phyloP scores from a whole-genome alignment of 208 protist genomes.

The Leishmania tropica region DNA sequence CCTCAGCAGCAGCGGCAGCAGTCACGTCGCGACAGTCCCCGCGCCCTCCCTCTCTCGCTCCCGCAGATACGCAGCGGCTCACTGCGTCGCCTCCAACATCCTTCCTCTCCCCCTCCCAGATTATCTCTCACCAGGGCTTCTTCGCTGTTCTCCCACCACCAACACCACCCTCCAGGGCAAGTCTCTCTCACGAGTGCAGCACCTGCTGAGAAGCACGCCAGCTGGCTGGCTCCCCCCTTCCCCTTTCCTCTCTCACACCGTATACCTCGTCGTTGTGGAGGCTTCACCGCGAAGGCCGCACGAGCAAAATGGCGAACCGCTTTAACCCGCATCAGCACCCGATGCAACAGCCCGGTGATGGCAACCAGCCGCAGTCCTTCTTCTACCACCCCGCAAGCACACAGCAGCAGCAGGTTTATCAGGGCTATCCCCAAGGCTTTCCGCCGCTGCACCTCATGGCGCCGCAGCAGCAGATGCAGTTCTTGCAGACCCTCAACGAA shows the following conservation, averaged over 20 bases:
- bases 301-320: constrained; percentile 11
- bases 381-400: constrained; percentile 31
- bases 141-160: neutral
- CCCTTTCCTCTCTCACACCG: neutral
- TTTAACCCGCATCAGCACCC: constrained; percentile 15
- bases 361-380: constrained; percentile 19
- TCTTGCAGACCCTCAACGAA: constrained; percentile 27
- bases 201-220: neutral
- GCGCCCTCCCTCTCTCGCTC: neutral
- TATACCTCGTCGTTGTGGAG: neutral
- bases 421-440: constrained; percentile 14
- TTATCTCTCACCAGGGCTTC: neutral
- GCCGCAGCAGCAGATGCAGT: constrained; percentile 11
- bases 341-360: constrained; percentile 26
- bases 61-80: neutral
- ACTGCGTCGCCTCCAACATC: neutral
- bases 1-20: neutral
- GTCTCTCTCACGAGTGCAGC: neutral
- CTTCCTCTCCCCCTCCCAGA: neutral
- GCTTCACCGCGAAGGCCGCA: neutral
- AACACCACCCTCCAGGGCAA: neutral
- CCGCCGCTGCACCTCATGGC: constrained; percentile 12
- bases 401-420: constrained; percentile 37
- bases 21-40: neutral
- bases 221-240: neutral